A percentile compares a stretch with the other conserved stretches of the same genome.
phyloP scores from a whole-genome alignment of 2,329 filamentous ascomycete species.

The Phaeosphaeria sp. region DNA sequence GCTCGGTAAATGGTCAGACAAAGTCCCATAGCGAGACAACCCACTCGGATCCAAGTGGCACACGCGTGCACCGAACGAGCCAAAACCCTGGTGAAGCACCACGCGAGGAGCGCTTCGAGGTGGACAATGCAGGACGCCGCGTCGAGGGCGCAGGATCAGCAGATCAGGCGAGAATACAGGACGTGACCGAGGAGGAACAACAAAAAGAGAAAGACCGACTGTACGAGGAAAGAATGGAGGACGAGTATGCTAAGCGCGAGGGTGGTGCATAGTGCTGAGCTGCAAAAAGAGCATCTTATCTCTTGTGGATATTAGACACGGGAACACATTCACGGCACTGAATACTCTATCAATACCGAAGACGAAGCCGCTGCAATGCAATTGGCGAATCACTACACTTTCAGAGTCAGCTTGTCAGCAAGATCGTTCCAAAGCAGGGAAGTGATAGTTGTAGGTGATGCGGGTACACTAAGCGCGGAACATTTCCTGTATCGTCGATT shows the following conservation, averaged over 20 bases:
- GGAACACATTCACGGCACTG: neutral
- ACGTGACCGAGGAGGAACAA: slow-evolving; percentile 43
- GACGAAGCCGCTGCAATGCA: neutral
- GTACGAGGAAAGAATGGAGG: slow-evolving; percentile 52
- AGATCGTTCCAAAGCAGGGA: neutral
- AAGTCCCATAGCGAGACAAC: slow-evolving; percentile 32
- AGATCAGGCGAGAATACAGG: slow-evolving; percentile 30
- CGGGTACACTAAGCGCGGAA: neutral
- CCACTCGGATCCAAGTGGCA: slow-evolving; percentile 37
- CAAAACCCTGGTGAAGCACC: slow-evolving; percentile 36
- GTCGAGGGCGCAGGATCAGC: slow-evolving; percentile 15
- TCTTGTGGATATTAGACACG: neutral
- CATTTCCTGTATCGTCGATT: neutral
- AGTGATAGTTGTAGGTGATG: neutral
- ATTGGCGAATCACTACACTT: neutral
- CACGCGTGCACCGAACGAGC: slow-evolving; percentile 29
- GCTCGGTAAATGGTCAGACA: slow-evolving; percentile 37
- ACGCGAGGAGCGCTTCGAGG: slow-evolving; percentile 33
- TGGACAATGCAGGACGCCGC: slow-evolving; percentile 27
- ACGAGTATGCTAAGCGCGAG: slow-evolving; percentile 54
- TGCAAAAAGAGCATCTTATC: neutral
- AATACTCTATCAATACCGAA: neutral
- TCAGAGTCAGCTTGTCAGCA: neutral
- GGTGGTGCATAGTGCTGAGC: slow-evolving; percentile 44
- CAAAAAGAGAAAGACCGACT: slow-evolving; percentile 44